These are phyloP conservation scores for Mortierella claussenii DNA, from an alignment of 192 early-diverging fungal genomes.

Conservation along the genomic window DNA sequence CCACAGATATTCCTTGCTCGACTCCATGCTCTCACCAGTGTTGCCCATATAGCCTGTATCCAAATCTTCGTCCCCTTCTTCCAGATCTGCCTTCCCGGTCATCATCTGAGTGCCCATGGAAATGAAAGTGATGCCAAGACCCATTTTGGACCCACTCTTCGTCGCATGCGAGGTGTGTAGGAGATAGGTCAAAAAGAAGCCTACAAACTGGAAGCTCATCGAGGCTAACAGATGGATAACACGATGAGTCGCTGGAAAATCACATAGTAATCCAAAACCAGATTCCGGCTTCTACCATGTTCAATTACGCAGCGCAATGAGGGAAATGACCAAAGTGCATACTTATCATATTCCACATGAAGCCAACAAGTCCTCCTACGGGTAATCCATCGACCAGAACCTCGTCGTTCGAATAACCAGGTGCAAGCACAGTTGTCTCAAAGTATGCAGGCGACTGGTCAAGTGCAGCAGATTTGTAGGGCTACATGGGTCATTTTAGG, in stretches of 20 bases:
- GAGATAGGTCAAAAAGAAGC: constrained; percentile 92
- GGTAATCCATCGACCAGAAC: constrained; percentile 91
- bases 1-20: constrained; percentile 39
- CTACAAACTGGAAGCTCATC: constrained; percentile 82
- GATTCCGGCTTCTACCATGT: too few relatives aligned
- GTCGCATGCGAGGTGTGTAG: constrained; percentile 92
- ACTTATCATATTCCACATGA: constrained; percentile 83
- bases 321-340: constrained; percentile 24
- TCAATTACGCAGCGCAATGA: too few relatives aligned
- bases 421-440: constrained; percentile 80
- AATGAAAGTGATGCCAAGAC: constrained; percentile 86
- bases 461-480: constrained; percentile 81
- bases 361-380: constrained; percentile 81
- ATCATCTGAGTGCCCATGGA: constrained; percentile 79
- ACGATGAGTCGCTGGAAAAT: too few relatives aligned
- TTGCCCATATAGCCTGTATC: constrained; percentile 47
- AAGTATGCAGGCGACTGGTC: constrained; percentile 82
- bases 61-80: constrained; percentile 43
- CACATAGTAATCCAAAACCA: too few relatives aligned
- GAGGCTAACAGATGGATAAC: constrained; percentile 69
- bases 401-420: constrained; percentile 81
- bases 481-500: constrained; percentile 16
- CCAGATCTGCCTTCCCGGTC: constrained; percentile 57
- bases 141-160: constrained; percentile 79
- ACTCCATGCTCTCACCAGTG: background rate